These are phyloP conservation scores for Arthrobotrys conoides DNA, from an alignment of 2,329 filamentous ascomycete genomes.

Conservation along the genomic window DNA sequence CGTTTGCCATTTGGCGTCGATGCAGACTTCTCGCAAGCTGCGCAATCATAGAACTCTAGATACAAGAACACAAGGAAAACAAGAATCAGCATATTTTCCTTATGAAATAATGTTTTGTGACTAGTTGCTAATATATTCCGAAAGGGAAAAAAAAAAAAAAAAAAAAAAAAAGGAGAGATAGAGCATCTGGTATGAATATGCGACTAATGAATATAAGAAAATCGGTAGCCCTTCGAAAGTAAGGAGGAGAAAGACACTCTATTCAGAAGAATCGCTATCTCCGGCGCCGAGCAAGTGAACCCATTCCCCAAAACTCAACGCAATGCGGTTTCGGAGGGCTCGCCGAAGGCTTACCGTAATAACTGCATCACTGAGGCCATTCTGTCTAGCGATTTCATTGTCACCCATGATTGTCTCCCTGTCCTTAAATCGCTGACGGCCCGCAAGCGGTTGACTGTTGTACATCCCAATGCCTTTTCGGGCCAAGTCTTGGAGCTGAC, in stretches of 20 bases:
- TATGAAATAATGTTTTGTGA: constrained; percentile 22
- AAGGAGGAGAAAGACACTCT: constrained; percentile 10
- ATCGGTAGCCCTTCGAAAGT: neutral
- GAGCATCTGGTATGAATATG: neutral
- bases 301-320: constrained; percentile 60
- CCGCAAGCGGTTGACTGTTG: constrained; percentile 70
- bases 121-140: neutral
- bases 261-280: constrained; percentile 52
- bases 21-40: constrained; percentile 68
- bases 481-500: constrained; percentile 73
- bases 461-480: constrained; percentile 73
- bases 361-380: constrained; percentile 72
- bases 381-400: constrained; percentile 75
- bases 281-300: constrained; percentile 50
- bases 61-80: constrained; percentile 38
- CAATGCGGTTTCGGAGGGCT: constrained; percentile 58
- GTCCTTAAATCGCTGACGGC: constrained; percentile 74
- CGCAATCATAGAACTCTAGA: constrained; percentile 69
- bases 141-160: neutral
- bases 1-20: constrained; percentile 66
- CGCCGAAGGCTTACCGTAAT: constrained; percentile 63
- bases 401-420: constrained; percentile 75
- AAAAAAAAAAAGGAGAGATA: neutral
- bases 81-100: constrained; percentile 52
- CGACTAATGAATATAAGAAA: neutral